Percentiles rank a stretch among this genome's conserved stretches.
phyloP scores from a whole-genome alignment of 305 asterid genomes.

The Fraxinus albicans region DNA sequence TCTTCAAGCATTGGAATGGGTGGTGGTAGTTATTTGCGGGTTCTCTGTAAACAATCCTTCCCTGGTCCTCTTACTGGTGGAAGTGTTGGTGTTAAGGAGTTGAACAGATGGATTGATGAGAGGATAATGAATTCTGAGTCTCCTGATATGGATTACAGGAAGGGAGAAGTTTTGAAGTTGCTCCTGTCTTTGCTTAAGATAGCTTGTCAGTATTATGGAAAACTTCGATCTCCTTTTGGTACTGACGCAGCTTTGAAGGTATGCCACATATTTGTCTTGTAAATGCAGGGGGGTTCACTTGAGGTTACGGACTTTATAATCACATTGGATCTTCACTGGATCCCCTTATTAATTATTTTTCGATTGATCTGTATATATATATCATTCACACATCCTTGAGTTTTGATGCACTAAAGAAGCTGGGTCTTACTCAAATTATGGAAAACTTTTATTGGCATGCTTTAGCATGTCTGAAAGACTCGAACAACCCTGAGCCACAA shows the following conservation, averaged over 20 bases:
- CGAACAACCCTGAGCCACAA: background rate
- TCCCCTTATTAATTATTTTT: background rate
- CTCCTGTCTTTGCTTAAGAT: conserved; percentile 83
- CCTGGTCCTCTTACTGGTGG: conserved; percentile 96
- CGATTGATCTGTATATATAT: background rate
- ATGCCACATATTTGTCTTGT: conserved; percentile 17
- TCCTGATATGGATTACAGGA: conserved; percentile 51
- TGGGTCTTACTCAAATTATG: background rate
- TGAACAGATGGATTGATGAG: conserved; percentile 91
- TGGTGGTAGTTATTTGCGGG: conserved; percentile 55
- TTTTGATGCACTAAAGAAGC: background rate
- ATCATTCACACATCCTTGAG: background rate
- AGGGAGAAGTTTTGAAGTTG: conserved; percentile 65
- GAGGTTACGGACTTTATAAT: conserved; percentile 2
- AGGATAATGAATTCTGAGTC: conserved; percentile 56
- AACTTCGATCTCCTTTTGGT: conserved; percentile 89
- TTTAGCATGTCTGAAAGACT: background rate
- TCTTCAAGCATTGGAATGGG: conserved; percentile 44
- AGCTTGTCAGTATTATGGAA: conserved; percentile 83
- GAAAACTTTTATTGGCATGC: background rate
- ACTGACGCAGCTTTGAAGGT: conserved; percentile 70
- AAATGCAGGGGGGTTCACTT: conserved; percentile 18
- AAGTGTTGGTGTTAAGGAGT: conserved; percentile 70
- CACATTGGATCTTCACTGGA: background rate
- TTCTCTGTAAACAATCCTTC: conserved; percentile 63